phyloP scores from a whole-genome alignment of 306 rosid species.

The Prosopis cineraria region DNA sequence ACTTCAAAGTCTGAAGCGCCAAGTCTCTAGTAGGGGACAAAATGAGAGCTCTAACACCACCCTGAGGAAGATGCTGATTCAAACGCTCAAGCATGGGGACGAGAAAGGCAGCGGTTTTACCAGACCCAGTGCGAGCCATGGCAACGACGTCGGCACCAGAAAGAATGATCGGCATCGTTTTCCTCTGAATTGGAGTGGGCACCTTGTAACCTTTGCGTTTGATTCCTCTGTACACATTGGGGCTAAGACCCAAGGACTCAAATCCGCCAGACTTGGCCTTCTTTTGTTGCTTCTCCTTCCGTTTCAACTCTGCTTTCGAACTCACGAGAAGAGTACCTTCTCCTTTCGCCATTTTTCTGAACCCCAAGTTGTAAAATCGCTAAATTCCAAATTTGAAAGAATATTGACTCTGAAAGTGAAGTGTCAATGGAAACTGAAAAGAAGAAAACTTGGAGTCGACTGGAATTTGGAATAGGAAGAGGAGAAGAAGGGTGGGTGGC shows the following conservation, averaged over 20 bases:
- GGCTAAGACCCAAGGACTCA: slow-evolving; percentile 69
- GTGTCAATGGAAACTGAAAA: background rate
- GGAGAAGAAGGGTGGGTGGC: background rate
- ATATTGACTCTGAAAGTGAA: background rate
- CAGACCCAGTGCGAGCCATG: slow-evolving; percentile 98
- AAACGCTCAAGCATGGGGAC: slow-evolving; percentile 88
- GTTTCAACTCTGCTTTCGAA: slow-evolving; percentile 53
- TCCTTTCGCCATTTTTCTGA: background rate
- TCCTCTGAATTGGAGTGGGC: slow-evolving; percentile 95
- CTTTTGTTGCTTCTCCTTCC: slow-evolving; percentile 54
- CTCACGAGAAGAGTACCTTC: slow-evolving; percentile 35
- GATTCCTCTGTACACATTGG: slow-evolving; percentile 66
- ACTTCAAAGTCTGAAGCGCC: slow-evolving; percentile 88
- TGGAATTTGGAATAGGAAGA: too few species aligned
- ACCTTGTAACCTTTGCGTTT: slow-evolving; percentile 86
- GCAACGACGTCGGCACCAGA: slow-evolving; percentile 88
- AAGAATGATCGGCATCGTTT: slow-evolving; percentile 89
- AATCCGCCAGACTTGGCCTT: slow-evolving; percentile 84
- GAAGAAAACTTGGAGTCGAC: background rate
- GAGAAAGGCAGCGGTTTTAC: slow-evolving; percentile 94
- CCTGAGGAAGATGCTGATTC: slow-evolving; percentile 73
- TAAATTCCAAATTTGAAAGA: background rate
- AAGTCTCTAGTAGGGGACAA: slow-evolving; percentile 87
- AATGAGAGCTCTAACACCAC: slow-evolving; percentile 84
- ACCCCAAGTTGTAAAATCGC: background rate